Evolutionary conservation across 129 eudicot genomes (phyloP).

Genomic region (Flaveria bidentis): DNA sequence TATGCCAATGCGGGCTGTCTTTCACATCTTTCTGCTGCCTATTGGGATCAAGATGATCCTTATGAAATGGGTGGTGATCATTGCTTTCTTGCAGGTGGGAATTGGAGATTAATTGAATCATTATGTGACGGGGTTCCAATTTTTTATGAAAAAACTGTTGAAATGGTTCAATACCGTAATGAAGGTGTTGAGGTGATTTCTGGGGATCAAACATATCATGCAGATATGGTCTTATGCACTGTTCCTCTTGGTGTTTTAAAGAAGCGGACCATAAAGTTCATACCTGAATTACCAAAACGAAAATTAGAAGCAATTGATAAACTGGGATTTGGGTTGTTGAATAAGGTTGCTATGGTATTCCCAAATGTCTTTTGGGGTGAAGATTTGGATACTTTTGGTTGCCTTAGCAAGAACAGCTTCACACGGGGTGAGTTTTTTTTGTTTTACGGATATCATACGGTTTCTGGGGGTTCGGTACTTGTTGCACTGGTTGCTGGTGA

Average conservation of each 20-base stretch:
- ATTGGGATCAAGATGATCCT: conserved; percentile 99
- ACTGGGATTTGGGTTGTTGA: conserved; percentile 89
- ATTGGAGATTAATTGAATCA: conserved; percentile 72
- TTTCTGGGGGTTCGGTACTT: conserved; percentile 87
- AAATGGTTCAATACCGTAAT: conserved; percentile 53
- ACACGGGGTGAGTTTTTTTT: conserved; percentile 77
- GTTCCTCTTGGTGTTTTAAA: conserved; percentile 94
- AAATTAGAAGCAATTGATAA: conserved; percentile 74
- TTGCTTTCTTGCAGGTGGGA: conserved; percentile 96
- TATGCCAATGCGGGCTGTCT: conserved; percentile 92
- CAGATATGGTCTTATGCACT: conserved; percentile 79
- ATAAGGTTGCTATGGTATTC: conserved; percentile 87
- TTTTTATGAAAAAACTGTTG: conserved; percentile 65
- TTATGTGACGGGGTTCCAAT: conserved; percentile 79
- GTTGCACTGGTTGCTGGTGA: conserved; percentile 92
- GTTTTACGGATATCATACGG: conserved; percentile 91
- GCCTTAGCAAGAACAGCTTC: conserved; percentile 53
- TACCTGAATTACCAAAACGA: conserved; percentile 75
- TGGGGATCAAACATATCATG: conserved; percentile 70
- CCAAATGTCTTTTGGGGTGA: conserved; percentile 89
- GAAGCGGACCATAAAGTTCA: conserved; percentile 50
- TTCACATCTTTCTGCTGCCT: conserved; percentile 86
- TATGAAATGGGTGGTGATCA: conserved; percentile 99
- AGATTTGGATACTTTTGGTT: conserved; percentile 91
- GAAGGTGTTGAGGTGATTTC: conserved; percentile 72